Evolutionary conservation across 768 basidiomycete species (phyloP), one percentile per base, ranked within the genome.

Genomic region (Obba rivulosa): DNA sequence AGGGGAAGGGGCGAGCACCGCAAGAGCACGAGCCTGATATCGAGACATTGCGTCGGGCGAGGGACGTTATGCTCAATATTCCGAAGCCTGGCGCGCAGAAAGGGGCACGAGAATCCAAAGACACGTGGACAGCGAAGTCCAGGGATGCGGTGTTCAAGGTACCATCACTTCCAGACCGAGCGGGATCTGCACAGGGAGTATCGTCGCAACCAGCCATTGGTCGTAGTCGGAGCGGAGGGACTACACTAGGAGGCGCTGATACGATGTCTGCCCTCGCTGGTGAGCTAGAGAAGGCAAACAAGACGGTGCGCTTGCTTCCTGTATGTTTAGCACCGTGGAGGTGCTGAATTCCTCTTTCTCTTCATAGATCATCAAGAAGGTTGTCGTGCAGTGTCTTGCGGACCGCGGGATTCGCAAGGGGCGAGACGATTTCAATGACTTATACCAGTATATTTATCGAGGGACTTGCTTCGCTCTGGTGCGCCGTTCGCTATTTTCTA

Each of bases 271-370:
- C 28, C 5, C 28, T 31, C 28, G 28, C 28, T 5, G 28, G 13
- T 23, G 61, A 68, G 47, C 56, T 78, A 36, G 83, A 86, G 66
- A 76, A 70, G 55, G 68, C 71, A 4, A 87, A 85, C 59, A 86
- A 81, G 62, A 73, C 72, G 52, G 85, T 85, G 52, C 57, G 54
- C 20, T 22, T 34, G 4, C 43, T 18, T n/a, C 10, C 18, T 20
- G 36, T 25, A 21, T 24, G 41, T 10, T 35, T 17, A n/a, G 21
- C 4, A 20, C 18, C 50, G 14, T 1, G 22, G 7, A 18, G 23
- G 20, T 43, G 17, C 10, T 39, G 18, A 5, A 1, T 28, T 0
- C 22, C 8, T 14, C 31, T 22, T n/a, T n/a, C n/a, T n/a, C n/a
- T n/a, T n/a, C n/a, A 3, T 45, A 73, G 76, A 59, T 66, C 36